These are phyloP conservation scores for Stentor coeruleus DNA, from an alignment of 73 alveolate genomes.

Conservation along the genomic window DNA sequence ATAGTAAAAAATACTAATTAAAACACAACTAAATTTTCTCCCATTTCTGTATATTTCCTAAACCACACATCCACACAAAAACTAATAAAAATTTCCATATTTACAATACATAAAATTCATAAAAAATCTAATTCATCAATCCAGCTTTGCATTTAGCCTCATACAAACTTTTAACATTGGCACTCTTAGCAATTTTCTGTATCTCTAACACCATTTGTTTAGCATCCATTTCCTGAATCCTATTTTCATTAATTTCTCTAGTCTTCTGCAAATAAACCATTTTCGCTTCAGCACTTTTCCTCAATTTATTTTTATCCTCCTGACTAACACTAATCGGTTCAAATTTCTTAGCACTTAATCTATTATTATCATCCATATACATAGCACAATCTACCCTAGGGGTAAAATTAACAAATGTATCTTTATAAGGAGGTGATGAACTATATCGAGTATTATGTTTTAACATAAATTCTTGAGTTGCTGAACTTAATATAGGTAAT, in stretches of 20 bases:
- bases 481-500: neutral
- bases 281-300: neutral
- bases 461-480: neutral
- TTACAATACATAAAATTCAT: no score
- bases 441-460: neutral
- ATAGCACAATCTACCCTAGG: neutral
- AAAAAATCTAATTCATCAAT: neutral
- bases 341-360: neutral
- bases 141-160: neutral
- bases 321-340: neutral
- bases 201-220: neutral
- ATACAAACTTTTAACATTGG: neutral
- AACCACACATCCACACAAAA: no score
- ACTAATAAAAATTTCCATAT: no score
- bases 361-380: neutral
- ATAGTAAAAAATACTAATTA: no score
- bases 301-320: neutral
- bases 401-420: neutral
- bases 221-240: constrained; percentile 12
- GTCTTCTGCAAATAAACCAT: neutral
- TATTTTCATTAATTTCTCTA: neutral
- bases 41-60: no score
- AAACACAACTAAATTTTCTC: no score
- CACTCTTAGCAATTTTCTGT: neutral
- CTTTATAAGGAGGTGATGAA: constrained; percentile 15